Percentiles rank a stretch among this genome's conserved stretches.
These are phyloP conservation scores for Brassica rapa DNA, from an alignment of 345 rosid species.

Conservation along the genomic window DNA sequence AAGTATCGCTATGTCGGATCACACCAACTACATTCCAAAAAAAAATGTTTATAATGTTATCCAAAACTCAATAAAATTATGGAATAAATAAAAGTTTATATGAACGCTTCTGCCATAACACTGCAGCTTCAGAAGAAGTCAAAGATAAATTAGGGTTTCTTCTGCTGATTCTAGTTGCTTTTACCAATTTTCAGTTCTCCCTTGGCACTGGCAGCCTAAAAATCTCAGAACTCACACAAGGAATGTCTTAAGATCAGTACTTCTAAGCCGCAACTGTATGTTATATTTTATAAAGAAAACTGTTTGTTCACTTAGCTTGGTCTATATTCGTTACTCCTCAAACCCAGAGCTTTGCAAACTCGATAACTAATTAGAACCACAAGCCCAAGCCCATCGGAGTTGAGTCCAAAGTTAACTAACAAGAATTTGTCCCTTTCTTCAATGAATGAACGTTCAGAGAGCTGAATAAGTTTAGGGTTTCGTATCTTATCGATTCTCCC, in stretches of 20 bases:
- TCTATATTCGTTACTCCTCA: neutral
- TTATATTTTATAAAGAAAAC: neutral
- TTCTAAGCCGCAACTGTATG: neutral
- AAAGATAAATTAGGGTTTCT: neutral
- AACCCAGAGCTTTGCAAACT: neutral
- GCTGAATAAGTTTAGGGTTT: neutral
- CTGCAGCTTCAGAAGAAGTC: neutral
- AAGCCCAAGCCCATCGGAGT: neutral
- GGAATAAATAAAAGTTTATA: neutral
- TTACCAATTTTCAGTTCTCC: neutral
- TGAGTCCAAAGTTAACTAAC: neutral
- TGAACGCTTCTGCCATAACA: neutral
- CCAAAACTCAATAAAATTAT: neutral
- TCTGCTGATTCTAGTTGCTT: neutral
- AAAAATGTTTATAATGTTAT: neutral
- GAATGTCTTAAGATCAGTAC: neutral
- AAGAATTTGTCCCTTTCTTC: neutral
- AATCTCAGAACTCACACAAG: neutral
- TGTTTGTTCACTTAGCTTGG: neutral
- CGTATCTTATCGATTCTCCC: constrained; percentile 11
- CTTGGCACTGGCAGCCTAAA: neutral
- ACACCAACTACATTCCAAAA: neutral
- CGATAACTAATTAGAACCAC: neutral
- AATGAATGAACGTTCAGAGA: neutral
- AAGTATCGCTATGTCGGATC: neutral